Conservation (phyloP, 192 early-diverging fungal species). For the Coemansia sp. region DNA sequence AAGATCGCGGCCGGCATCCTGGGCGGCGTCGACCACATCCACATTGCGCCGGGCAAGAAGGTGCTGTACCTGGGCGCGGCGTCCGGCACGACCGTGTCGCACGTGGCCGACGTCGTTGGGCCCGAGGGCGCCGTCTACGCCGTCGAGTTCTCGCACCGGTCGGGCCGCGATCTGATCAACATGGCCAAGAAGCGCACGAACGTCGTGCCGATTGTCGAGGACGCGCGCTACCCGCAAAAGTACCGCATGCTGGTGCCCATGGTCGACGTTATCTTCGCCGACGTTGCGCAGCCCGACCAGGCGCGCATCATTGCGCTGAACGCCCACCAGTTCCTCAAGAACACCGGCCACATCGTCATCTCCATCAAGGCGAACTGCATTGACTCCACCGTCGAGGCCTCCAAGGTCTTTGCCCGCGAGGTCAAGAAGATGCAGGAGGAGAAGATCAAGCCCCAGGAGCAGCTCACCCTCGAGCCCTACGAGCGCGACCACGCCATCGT, state of each 20-base stretch:
- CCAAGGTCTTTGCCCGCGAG: constrained; percentile 95
- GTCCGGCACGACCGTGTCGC: constrained; percentile 90
- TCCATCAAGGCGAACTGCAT: constrained; percentile 99
- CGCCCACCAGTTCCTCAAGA: constrained; percentile 96
- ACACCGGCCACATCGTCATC: constrained; percentile 95
- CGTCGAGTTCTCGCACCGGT: constrained; percentile 99
- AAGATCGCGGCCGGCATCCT: constrained; percentile 97
- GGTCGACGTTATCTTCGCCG: constrained; percentile 99
- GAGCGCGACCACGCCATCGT: constrained; percentile 99
- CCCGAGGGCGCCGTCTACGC: constrained; percentile 96
- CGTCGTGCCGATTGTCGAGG: constrained; percentile 99
- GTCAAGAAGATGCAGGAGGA: constrained; percentile 90
- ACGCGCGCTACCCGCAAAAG: constrained; percentile 99
- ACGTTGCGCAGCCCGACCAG: constrained; percentile 99
- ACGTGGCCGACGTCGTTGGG: constrained; percentile 97
- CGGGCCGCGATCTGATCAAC: constrained; percentile 98
- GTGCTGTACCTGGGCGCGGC: constrained; percentile 97
- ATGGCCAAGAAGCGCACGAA: constrained; percentile 99
- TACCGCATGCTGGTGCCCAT: constrained; percentile 99
- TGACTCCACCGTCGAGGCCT: constrained; percentile 97
- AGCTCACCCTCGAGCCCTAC: constrained; percentile 96
- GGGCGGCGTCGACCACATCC: constrained; percentile 93
- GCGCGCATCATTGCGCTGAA: constrained; percentile 98
- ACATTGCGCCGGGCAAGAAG: constrained; percentile 93
- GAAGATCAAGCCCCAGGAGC: constrained; percentile 90